Evolutionary conservation across 768 basidiomycete genomes (phyloP).

Genomic region (Gloeopeniophorella convolvens): DNA sequence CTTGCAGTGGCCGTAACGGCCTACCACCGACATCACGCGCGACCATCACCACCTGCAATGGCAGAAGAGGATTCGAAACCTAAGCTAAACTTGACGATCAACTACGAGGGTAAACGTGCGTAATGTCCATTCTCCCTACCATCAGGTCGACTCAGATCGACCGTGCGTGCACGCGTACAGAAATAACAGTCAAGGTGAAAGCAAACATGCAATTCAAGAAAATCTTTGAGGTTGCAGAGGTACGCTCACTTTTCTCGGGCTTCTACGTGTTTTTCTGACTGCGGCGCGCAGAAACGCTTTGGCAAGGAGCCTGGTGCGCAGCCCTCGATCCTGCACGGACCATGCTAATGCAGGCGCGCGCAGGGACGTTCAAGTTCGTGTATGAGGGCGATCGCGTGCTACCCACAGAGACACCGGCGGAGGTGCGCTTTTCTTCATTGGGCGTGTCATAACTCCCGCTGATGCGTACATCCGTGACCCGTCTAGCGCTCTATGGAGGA

Average conservation of each 20-base stretch:
- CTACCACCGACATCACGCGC: no score
- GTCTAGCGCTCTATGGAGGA: slow-evolving; percentile 17
- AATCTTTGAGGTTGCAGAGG: slow-evolving; percentile 20
- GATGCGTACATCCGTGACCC: neutral
- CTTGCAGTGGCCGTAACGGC: no score
- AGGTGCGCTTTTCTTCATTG: neutral
- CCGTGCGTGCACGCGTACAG: neutral
- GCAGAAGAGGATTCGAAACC: slow-evolving; percentile 19
- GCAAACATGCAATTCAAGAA: slow-evolving; percentile 21
- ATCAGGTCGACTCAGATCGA: neutral
- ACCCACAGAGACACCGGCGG: slow-evolving; percentile 16
- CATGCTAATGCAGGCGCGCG: no score
- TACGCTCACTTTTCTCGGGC: neutral
- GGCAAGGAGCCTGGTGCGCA: slow-evolving; percentile 19
- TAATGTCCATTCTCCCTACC: neutral
- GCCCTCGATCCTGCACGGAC: neutral
- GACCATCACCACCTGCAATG: slow-evolving; percentile 11
- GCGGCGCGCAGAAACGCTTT: slow-evolving; percentile 12
- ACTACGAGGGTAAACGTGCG: slow-evolving; percentile 11
- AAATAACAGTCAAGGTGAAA: slow-evolving; percentile 18
- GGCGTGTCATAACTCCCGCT: neutral
- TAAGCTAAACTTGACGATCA: slow-evolving; percentile 18
- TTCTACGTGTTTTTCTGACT: neutral
- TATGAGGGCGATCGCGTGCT: slow-evolving; percentile 18
- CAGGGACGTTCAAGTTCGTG: slow-evolving; percentile 17